These are phyloP conservation scores for Ammopiptanthus mongolicus DNA, from an alignment of 306 rosid species.

Conservation along the genomic window DNA sequence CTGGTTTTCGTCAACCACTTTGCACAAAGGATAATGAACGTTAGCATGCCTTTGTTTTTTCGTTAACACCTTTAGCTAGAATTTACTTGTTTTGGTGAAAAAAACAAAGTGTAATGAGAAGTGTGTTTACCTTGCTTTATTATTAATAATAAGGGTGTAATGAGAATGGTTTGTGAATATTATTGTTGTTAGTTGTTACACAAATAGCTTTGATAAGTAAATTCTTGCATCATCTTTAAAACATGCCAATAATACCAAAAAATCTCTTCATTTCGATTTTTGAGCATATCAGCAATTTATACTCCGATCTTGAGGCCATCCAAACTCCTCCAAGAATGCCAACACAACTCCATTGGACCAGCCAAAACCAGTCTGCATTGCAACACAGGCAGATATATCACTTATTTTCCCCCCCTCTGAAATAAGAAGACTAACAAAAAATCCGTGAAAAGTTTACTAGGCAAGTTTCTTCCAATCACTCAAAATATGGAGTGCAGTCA, in stretches of 20 bases:
- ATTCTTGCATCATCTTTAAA: not conserved
- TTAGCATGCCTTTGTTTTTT: no score
- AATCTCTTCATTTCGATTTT: not conserved
- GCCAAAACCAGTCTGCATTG: conserved; percentile 91
- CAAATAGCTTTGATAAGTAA: not conserved
- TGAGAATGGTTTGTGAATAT: no score
- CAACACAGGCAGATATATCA: conserved; percentile 13
- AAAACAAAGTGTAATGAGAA: no score
- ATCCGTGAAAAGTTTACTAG: not conserved
- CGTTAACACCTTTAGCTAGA: no score
- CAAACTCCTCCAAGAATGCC: conserved; percentile 93
- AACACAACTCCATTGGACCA: conserved; percentile 93
- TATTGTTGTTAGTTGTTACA: no score
- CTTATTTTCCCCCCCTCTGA: not conserved
- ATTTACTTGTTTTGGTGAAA: no score
- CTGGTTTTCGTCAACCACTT: no score
- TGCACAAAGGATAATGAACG: no score
- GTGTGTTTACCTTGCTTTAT: no score
- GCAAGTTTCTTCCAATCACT: not conserved
- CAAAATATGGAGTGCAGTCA: not conserved
- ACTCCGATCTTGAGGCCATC: conserved; percentile 74
- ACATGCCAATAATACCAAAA: not conserved
- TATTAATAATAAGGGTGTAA: no score
- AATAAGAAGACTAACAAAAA: not conserved
- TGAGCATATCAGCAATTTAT: conserved; percentile 41